phyloP scores from a whole-genome alignment of 192 early-diverging fungal species.

The Helicostylum pulchrum region DNA sequence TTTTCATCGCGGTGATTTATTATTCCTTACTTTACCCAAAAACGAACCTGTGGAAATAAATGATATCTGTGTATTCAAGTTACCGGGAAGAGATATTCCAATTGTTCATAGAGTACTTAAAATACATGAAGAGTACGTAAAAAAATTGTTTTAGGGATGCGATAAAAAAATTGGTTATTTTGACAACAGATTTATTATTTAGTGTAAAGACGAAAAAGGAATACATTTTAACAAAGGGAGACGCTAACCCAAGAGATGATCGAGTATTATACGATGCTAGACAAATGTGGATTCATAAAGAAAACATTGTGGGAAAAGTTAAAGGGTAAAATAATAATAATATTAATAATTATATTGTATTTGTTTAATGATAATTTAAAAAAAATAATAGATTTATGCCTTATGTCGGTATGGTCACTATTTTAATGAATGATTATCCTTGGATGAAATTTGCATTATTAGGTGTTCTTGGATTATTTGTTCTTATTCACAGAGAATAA shows the following conservation, averaged over 20 bases:
- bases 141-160: too few species aligned
- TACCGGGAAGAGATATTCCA: slow-evolving; percentile 83
- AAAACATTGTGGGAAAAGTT: slow-evolving; percentile 90
- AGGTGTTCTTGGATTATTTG: slow-evolving; percentile 70
- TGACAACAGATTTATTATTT: slow-evolving; percentile 1
- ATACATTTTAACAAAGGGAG: slow-evolving; percentile 93
- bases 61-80: slow-evolving; percentile 94
- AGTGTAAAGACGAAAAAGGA: slow-evolving; percentile 69
- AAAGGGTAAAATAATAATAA: slow-evolving; percentile 47
- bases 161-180: too few species aligned
- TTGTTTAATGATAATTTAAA: not conserved
- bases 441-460: slow-evolving; percentile 84
- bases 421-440: slow-evolving; percentile 94
- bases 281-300: slow-evolving; percentile 89
- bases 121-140: slow-evolving; percentile 79
- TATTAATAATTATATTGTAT: too few species aligned
- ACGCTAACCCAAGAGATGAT: slow-evolving; percentile 91
- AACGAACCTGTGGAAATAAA: slow-evolving; percentile 75
- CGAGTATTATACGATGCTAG: slow-evolving; percentile 81
- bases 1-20: slow-evolving; percentile 88
- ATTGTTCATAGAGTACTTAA: slow-evolving; percentile 97
- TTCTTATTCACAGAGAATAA: slow-evolving; percentile 68
- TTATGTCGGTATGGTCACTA: slow-evolving; percentile 94
- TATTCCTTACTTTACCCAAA: slow-evolving; percentile 75
- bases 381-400: slow-evolving; percentile 64